Evolutionary conservation across 148 eudicot genomes (phyloP), one percentile per base, ranked within the genome.

Genomic region (Diospyros kaki): DNA sequence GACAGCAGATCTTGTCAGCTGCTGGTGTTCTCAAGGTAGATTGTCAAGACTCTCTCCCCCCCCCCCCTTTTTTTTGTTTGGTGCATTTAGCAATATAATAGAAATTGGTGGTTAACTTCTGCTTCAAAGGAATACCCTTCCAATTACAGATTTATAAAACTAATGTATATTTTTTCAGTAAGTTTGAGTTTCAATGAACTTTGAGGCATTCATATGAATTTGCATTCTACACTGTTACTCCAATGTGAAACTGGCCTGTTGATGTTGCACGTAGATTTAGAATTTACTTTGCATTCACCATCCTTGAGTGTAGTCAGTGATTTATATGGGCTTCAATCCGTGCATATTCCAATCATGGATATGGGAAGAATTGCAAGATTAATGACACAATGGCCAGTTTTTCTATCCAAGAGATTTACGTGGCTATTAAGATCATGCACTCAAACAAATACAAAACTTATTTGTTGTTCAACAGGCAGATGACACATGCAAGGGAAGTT

Each of bases 1-100:
- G 99, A 51, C 99, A 95, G 80, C 99, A 95, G 87, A 91, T 95
- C 74, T 84, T 95, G 69, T 76, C 99, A 78, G 99, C 99, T 72
- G 99, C 99, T 77, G 98, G 94, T 79, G 94, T 93, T 76, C 91
- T 95, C 62, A 88, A 93, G 99, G 99, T 95, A 84, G 3, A 4
- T 71, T 70, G n/a, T 73, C 10, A 55, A 15, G 50, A 48, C 55
- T 42, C 3, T 9, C 55, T 3, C 28, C 28, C 28, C 28, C 28
- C 28, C 28, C 28, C 28, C 28, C 5, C 48, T 39, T 53, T 52
- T 6, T 64, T 44, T 43, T 62, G 5, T 60, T 69, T 58, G 14
- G 2, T 28, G 5, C 38, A 50, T 39, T 68, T 45, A 28, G 28
- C 28, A 28, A 28, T 28, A 28, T 28, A 28, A 28, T 28, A 28